Evolutionary conservation across 2,329 filamentous ascomycete genomes (phyloP).

Genomic region (Phaeosphaeriaceae sp.): DNA sequence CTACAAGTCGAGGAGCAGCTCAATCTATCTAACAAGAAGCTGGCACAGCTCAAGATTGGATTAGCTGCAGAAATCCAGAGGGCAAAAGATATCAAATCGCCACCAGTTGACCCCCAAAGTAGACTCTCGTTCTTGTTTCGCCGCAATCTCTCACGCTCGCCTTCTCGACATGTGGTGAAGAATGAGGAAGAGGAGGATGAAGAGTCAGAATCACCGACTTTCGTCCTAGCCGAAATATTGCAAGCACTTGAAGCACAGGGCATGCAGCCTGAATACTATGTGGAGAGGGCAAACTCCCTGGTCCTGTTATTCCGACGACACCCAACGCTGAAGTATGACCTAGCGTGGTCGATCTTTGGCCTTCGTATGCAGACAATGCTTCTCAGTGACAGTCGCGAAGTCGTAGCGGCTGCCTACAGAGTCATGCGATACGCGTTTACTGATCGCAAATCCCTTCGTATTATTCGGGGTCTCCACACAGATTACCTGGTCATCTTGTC

Average conservation of each 20-base stretch:
- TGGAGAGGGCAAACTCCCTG: slow-evolving; percentile 86
- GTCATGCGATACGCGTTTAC: slow-evolving; percentile 95
- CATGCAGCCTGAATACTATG: slow-evolving; percentile 93
- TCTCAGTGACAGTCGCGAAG: slow-evolving; percentile 91
- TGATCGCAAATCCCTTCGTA: slow-evolving; percentile 85
- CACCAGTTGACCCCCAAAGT: slow-evolving; percentile 55
- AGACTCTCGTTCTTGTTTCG: slow-evolving; percentile 65
- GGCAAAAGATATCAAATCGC: slow-evolving; percentile 59
- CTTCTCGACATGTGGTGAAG: slow-evolving; percentile 52
- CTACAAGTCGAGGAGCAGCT: slow-evolving; percentile 77
- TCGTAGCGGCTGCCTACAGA: slow-evolving; percentile 91
- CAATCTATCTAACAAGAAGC: slow-evolving; percentile 80
- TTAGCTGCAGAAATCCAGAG: slow-evolving; percentile 66
- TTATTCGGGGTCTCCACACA: slow-evolving; percentile 84
- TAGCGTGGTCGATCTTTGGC: slow-evolving; percentile 95
- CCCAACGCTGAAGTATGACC: slow-evolving; percentile 91
- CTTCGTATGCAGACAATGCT: slow-evolving; percentile 94
- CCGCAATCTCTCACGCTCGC: slow-evolving; percentile 61
- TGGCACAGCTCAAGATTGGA: slow-evolving; percentile 64
- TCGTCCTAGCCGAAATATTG: slow-evolving; percentile 85
- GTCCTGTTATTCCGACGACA: slow-evolving; percentile 97
- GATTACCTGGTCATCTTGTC: slow-evolving; percentile 93
- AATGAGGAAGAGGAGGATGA: slow-evolving; percentile 71
- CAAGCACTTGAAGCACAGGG: slow-evolving; percentile 88
- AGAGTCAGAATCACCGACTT: slow-evolving; percentile 84